Conservation (phyloP, 768 basidiomycete species). For the Mycena olivaceomarginata region DNA sequence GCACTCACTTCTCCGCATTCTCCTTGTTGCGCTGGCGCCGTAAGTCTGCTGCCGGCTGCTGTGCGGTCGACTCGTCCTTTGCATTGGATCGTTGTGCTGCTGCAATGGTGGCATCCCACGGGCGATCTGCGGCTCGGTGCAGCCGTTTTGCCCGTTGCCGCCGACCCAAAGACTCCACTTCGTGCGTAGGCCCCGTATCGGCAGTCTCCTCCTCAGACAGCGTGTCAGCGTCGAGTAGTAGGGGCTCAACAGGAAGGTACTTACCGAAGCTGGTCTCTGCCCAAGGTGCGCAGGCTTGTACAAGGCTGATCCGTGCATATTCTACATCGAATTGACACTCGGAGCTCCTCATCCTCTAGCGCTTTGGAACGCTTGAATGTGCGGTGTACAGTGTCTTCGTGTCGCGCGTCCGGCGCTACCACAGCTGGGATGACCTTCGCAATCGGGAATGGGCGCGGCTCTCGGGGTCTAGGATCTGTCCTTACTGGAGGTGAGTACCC, state of each 20-base stretch:
- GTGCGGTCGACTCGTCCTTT: no score
- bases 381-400: no score
- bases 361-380: no score
- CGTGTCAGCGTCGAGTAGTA: background rate
- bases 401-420: no score
- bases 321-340: slow-evolving; percentile 24
- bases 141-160: no score
- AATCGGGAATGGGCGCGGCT: background rate
- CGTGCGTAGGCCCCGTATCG: background rate
- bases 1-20: slow-evolving; percentile 15
- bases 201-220: no score
- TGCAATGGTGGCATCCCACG: no score
- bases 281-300: slow-evolving; percentile 23
- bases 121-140: no score
- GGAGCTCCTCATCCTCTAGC: slow-evolving; percentile 15
- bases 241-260: slow-evolving; percentile 26
- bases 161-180: no score
- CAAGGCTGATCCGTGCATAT: background rate
- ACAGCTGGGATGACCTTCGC: background rate
- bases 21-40: background rate
- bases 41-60: no score
- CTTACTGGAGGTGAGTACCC: slow-evolving; percentile 31
- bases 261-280: slow-evolving; percentile 24
- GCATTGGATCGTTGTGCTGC: no score
- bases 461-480: no score